Evolutionary conservation across 306 rosid species (phyloP), one percentile per base, ranked within the genome.

Genomic region (Canavalia gladiata): DNA sequence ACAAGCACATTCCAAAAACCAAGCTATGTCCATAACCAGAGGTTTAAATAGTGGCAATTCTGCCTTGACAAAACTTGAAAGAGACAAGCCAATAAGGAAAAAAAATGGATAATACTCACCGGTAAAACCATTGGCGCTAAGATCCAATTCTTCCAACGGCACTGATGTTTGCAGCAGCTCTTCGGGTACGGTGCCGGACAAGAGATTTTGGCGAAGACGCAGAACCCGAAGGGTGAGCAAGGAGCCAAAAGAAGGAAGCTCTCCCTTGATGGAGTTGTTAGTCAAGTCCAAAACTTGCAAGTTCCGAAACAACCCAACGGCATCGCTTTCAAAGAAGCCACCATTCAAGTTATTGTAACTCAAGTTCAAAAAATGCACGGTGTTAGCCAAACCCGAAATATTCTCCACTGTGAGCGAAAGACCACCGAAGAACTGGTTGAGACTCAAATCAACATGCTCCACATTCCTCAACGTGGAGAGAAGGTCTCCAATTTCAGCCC

Each of bases 101-200:
- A 60, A 8, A 30, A 13, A n/a, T n/a, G 9, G 34, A 54, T 13
- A 66, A 43, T 31, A 45, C 46, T 78, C 86, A 95, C 99, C 97
- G 58, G 94, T 93, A 78, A 95, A 93, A 8, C 89, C 97, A 80
- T 95, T 95, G 86, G 79, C 71, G 39, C 97, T 89, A 46, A 95
- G 97, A 93, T 95, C 95, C 87, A 95, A 83, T 80, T 91, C 97
- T 76, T 74, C 88, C 83, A 95, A 57, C 1, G 71, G 74, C 81
- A 93, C 30, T 3, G 92, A 89, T 80, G 72, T 83, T 46, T 81
- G 86, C 41, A 95, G 80, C 87, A 95, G 81, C 73, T 85, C 93
- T 83, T 80, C 88, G 1, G 95, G 94, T 52, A 93, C 75, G n/a
- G 75, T 79, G 74, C 97, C 99, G 2, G 49, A 88, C 37, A 95